Percentiles rank a stretch among this genome's conserved stretches.
phyloP scores from a whole-genome alignment of 306 rosid species.

The Dalbergia cochinchinensis region DNA sequence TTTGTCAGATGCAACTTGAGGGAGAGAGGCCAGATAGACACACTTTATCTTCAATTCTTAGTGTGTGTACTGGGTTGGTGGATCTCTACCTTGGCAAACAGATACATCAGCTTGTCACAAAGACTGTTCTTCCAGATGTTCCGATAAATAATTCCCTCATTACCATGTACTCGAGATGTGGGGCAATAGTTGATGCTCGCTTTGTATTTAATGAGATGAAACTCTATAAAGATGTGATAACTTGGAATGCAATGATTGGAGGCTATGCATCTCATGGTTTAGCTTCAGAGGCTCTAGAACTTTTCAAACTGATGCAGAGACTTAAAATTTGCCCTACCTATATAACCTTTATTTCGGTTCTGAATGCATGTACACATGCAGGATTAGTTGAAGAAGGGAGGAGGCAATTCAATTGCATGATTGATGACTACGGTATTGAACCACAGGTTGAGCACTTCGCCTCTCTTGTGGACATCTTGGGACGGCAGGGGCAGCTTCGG shows the following conservation, averaged over 20 bases:
- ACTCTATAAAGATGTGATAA: constrained; percentile 54
- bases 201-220: constrained; percentile 57
- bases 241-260: constrained; percentile 67
- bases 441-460: constrained; percentile 61
- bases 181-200: constrained; percentile 58
- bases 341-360: constrained; percentile 58
- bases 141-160: constrained; percentile 60
- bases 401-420: constrained; percentile 61
- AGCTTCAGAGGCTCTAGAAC: constrained; percentile 57
- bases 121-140: constrained; percentile 55
- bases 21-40: constrained; percentile 62
- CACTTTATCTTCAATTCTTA: constrained; percentile 58
- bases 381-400: constrained; percentile 63
- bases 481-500: constrained; percentile 61
- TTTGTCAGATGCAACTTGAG: constrained; percentile 57
- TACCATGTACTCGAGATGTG: constrained; percentile 67
- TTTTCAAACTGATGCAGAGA: constrained; percentile 55
- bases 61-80: constrained; percentile 58
- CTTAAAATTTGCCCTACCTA: constrained; percentile 58
- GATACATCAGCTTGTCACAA: constrained; percentile 58
- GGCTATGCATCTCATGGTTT: constrained; percentile 64
- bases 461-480: constrained; percentile 63
- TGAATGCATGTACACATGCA: constrained; percentile 60
- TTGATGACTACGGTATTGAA: constrained; percentile 51
- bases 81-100: constrained; percentile 62